A percentile compares a stretch with the other conserved stretches of the same genome.
These are phyloP conservation scores for Symbiodinium pilosum DNA, from an alignment of 73 alveolate species.

Conservation along the genomic window DNA sequence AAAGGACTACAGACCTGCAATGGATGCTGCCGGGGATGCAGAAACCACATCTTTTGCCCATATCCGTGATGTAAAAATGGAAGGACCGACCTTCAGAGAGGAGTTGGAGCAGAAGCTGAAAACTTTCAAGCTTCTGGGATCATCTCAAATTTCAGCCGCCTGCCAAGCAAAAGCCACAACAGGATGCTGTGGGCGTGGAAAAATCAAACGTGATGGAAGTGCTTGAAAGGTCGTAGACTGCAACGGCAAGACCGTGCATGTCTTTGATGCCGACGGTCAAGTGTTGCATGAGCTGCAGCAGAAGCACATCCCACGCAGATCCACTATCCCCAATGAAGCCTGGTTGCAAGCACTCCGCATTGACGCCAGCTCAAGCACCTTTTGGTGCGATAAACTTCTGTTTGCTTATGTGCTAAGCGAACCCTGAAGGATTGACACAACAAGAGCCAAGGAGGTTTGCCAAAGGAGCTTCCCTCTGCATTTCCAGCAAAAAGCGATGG, in stretches of 20 bases:
- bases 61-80: background rate
- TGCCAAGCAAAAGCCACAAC: background rate
- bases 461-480: conserved; percentile 87
- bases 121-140: background rate
- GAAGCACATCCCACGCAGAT: conserved; percentile 35
- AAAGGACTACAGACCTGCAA: too few relatives aligned
- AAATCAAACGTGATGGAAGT: background rate
- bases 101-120: conserved; percentile 17
- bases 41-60: background rate
- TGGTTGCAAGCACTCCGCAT: conserved; percentile 3
- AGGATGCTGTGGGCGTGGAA: background rate
- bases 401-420: too few relatives aligned
- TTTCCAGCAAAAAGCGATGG: conserved; percentile 46
- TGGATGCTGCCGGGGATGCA: background rate
- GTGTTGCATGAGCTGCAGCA: conserved; percentile 20
- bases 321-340: background rate
- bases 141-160: too few relatives aligned
- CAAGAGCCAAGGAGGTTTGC: conserved; percentile 47
- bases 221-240: conserved; percentile 27
- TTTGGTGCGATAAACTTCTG: too few relatives aligned
- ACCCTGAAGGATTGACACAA: too few relatives aligned
- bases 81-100: conserved; percentile 49
- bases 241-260: conserved; percentile 44
- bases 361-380: too few relatives aligned
- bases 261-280: conserved; percentile 10